phyloP scores from a whole-genome alignment of 495 filamentous ascomycete species.

The Cercophora samala region DNA sequence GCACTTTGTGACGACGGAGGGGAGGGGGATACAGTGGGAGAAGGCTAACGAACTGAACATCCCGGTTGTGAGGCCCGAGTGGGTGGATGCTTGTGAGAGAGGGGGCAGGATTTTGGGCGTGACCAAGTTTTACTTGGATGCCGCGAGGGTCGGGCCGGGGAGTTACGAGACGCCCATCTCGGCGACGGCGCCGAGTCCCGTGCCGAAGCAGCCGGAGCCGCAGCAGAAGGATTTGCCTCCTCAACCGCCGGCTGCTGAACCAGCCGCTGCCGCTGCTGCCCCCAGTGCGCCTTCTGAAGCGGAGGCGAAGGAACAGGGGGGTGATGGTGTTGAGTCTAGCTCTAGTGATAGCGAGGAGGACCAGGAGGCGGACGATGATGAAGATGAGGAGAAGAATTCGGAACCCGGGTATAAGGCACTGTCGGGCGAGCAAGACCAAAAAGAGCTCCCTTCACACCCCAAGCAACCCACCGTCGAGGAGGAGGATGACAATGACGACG shows the following conservation, averaged over 20 bases:
- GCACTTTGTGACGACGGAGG: slow-evolving; percentile 98
- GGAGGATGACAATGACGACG: slow-evolving; percentile 30
- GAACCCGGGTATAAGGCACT: slow-evolving; percentile 40
- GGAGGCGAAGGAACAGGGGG: slow-evolving; percentile 26
- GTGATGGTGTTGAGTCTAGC: slow-evolving; percentile 23
- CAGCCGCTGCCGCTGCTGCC: slow-evolving; percentile 13
- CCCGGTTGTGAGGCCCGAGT: slow-evolving; percentile 95
- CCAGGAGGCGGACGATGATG: slow-evolving; percentile 32
- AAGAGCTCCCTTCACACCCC: slow-evolving; percentile 46
- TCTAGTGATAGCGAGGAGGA: slow-evolving; percentile 37
- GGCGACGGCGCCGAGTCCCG: slow-evolving; percentile 8
- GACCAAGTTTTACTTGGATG: slow-evolving; percentile 91
- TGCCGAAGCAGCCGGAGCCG: slow-evolving; percentile 6
- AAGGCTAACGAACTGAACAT: slow-evolving; percentile 97
- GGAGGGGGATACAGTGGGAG: slow-evolving; percentile 85
- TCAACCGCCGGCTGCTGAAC: neutral
- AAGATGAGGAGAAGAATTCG: neutral
- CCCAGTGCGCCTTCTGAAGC: slow-evolving; percentile 16
- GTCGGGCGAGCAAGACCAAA: slow-evolving; percentile 51
- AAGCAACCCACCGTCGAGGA: slow-evolving; percentile 36
- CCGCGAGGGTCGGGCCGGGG: slow-evolving; percentile 42
- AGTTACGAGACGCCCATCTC: slow-evolving; percentile 20
- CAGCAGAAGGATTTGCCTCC: slow-evolving; percentile 8
- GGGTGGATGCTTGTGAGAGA: slow-evolving; percentile 90
- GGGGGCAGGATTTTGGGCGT: slow-evolving; percentile 93